Base-by-base conservation (phyloP, 2,329 filamentous ascomycete species). In the Drechslerella coelobrocha region DNA sequence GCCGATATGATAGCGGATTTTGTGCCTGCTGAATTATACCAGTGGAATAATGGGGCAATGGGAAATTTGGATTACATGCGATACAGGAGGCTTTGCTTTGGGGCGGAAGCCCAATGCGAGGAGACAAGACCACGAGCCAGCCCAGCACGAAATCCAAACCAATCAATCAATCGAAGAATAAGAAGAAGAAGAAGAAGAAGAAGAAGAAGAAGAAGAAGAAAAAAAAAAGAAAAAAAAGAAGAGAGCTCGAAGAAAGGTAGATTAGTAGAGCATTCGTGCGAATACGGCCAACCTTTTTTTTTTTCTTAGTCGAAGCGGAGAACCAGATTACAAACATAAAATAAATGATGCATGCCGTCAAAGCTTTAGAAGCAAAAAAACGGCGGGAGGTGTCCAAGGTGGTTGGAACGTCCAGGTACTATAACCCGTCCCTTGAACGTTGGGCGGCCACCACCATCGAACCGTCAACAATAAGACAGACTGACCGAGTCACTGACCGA, bases 321-420 rank as follows among this genome's bases (percentile, higher is more conserved):
- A 45, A 61, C 48, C 24, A 24, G 51, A 68, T 29, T 41, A 24
- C 29, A 41, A 31, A 55, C 29, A 10, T 47, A 56, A 50, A 37
- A 52, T 37, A 45, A 27, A 57, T 61, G 31, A 45, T 37, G 24
- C 45, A 19, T 9, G 5, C 2, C 34, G 34, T 14, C 5, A 39
- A 3, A 14, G n/a, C n/a, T n/a, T 14, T n/a, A 39, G 34, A 55
- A 60, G 62, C 34, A 48, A 68, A 56, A 68, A 53, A 37, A 61
- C 26, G 24, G 39, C 59, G n/a, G 53, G 65, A 69, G 52, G 51
- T 59, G 51, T 51, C 53, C 60, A 60, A 69, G 65, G 65, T 69
- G 65, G 65, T 69, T 68, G 65, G 59, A 62, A 62, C 56, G 63
- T 61, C 57, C 61, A 68, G 63, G 63, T 61, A 39, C 6, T 55